A percentile compares a stretch with the other conserved stretches of the same genome.
Conservation (phyloP, 208 protist genomes). For the Wallacemonas collosoma region DNA sequence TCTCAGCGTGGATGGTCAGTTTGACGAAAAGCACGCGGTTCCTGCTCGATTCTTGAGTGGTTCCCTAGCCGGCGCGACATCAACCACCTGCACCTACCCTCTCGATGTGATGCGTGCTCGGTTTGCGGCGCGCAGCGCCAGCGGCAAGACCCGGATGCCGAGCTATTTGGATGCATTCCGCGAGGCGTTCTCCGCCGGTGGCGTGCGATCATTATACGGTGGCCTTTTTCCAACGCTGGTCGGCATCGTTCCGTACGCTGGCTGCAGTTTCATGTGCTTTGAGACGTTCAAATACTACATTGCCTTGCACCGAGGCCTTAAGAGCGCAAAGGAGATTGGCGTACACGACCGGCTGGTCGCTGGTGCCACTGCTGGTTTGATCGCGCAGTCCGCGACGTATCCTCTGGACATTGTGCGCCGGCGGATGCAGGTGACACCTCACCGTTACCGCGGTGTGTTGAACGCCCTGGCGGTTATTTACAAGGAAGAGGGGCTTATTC, state of each 20-base stretch:
- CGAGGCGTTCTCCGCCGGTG: conserved; percentile 54
- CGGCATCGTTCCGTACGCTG: conserved; percentile 95
- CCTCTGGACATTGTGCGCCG: conserved; percentile 94
- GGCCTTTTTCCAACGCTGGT: conserved; percentile 92
- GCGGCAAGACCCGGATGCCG: conserved; percentile 58
- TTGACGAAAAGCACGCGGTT: conserved; percentile 54
- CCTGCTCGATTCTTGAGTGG: conserved; percentile 80
- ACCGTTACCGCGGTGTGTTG: conserved; percentile 73
- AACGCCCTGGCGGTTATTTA: conserved; percentile 67
- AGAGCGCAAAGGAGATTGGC: conserved; percentile 72
- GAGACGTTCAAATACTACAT: conserved; percentile 87
- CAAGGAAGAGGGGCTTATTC: conserved; percentile 73
- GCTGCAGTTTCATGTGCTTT: conserved; percentile 92
- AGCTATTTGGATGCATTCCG: conserved; percentile 76
- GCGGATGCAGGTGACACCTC: conserved; percentile 89
- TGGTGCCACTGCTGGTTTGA: conserved; percentile 83
- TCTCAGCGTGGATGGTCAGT: conserved; percentile 22
- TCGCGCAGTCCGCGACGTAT: conserved; percentile 94
- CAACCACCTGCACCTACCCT: conserved; percentile 92
- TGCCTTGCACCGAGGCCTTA: conserved; percentile 42
- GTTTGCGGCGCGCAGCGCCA: conserved; percentile 75
- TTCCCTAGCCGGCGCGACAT: conserved; percentile 91
- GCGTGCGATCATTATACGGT: conserved; percentile 69
- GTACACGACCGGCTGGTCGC: conserved; percentile 73
- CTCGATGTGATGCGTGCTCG: conserved; percentile 94